phyloP scores from a whole-genome alignment of 208 protist genomes.

The Acanthamoeba healyi region DNA sequence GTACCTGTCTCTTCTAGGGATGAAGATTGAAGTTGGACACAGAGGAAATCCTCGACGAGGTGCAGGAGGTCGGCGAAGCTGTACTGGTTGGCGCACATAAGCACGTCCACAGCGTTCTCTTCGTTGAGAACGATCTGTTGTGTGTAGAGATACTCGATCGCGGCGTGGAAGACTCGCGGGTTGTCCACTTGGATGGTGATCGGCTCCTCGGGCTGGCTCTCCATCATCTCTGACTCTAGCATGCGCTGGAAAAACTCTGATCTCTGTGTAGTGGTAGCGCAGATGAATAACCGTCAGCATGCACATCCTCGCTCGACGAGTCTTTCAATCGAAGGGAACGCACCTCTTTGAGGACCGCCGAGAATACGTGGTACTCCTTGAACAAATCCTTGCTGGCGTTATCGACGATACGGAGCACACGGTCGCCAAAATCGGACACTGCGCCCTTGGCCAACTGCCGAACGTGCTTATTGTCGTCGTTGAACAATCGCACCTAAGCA shows the following conservation, averaged over 20 bases:
- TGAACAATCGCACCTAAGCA: conserved; percentile 61
- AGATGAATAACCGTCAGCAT: background rate
- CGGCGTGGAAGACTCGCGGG: conserved; percentile 45
- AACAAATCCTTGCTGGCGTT: conserved; percentile 28
- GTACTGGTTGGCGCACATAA: conserved; percentile 73
- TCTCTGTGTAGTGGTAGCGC: background rate
- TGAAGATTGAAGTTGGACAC: background rate
- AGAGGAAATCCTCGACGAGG: conserved; percentile 53
- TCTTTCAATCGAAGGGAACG: background rate
- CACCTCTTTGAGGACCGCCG: conserved; percentile 58
- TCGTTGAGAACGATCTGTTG: conserved; percentile 65
- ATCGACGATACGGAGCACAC: conserved; percentile 57
- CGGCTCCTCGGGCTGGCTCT: conserved; percentile 36
- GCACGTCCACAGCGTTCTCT: conserved; percentile 69
- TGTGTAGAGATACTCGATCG: conserved; percentile 71
- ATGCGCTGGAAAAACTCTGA: conserved; percentile 73
- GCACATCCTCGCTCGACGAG: background rate
- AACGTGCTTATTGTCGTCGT: conserved; percentile 69
- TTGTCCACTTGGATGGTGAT: conserved; percentile 74
- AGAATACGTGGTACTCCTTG: conserved; percentile 62
- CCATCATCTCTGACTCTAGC: conserved; percentile 70
- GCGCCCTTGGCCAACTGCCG: conserved; percentile 41
- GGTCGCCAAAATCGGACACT: conserved; percentile 48
- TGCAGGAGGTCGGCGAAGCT: conserved; percentile 61
- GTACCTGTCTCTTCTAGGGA: conserved; percentile 56